A percentile compares a stretch with the other conserved stretches of the same genome.
Evolutionary conservation across 805 yeast genomes (phyloP).

Genomic region (Candida quercuum): DNA sequence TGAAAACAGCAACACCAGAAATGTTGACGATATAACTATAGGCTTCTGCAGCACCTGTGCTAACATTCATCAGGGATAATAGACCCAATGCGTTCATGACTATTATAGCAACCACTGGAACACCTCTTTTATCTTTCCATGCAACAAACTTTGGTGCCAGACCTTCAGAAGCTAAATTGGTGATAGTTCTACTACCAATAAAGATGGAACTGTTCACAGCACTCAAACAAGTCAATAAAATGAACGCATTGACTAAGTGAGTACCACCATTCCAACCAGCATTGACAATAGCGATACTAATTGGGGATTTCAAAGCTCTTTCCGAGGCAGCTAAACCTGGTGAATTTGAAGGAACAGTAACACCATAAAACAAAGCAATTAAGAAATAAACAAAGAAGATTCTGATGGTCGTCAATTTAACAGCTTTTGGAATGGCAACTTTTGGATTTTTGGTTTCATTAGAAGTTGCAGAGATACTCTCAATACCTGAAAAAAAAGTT

Average conservation of each 20-base stretch:
- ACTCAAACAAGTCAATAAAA: conserved; percentile 58
- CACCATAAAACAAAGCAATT: conserved; percentile 60
- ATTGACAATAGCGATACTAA: conserved; percentile 62
- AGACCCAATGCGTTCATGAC: conserved; percentile 57
- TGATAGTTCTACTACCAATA: conserved; percentile 63
- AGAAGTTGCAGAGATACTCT: conserved; percentile 66
- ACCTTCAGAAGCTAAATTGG: conserved; percentile 57
- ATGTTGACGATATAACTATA: conserved; percentile 70
- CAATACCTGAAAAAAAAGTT: conserved; percentile 76
- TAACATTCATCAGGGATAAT: conserved; percentile 53
- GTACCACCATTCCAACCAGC: conserved; percentile 65
- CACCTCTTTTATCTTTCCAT: conserved; percentile 51
- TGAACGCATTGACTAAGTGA: conserved; percentile 65
- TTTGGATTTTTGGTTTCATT: conserved; percentile 70
- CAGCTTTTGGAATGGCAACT: conserved; percentile 66
- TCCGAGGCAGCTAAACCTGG: conserved; percentile 33
- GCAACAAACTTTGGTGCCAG: conserved; percentile 52
- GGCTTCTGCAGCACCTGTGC: conserved; percentile 50
- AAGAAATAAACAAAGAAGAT: conserved; percentile 58
- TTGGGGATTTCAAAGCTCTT: conserved; percentile 57
- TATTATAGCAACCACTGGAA: conserved; percentile 56
- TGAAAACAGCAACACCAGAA: conserved; percentile 70
- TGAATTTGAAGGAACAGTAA: conserved; percentile 63
- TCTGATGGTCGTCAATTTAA: conserved; percentile 59
- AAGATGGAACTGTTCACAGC: conserved; percentile 68